phyloP scores from a whole-genome alignment of 2,329 filamentous ascomycete genomes.

The Fusarium dlaminii region DNA sequence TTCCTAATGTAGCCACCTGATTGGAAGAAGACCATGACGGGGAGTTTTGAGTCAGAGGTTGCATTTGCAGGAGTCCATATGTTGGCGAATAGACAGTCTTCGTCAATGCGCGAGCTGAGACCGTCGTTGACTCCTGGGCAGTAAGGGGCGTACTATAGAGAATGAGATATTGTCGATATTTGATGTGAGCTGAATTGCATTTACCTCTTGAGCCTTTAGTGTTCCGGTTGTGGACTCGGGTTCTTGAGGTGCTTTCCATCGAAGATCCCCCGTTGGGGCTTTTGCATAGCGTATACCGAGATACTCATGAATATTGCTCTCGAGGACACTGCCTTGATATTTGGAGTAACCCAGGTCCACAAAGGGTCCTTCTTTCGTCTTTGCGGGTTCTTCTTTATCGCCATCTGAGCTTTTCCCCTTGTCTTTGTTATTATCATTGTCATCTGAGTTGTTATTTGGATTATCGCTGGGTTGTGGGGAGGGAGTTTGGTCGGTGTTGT shows the following conservation, averaged over 20 bases:
- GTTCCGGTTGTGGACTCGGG: conserved; percentile 48
- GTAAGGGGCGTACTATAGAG: conserved; percentile 54
- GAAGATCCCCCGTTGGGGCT: conserved; percentile 59
- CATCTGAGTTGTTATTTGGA: not conserved
- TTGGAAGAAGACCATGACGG: conserved; percentile 54
- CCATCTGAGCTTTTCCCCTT: not conserved
- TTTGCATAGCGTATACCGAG: conserved; percentile 62
- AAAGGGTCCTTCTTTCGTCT: conserved; percentile 10
- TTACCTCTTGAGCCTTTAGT: conserved; percentile 51
- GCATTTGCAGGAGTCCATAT: conserved; percentile 56
- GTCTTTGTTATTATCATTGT: not conserved
- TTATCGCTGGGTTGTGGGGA: not conserved
- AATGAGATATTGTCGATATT: not conserved
- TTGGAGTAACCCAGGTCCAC: conserved; percentile 57
- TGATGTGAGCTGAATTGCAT: not conserved
- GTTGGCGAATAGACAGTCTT: conserved; percentile 61
- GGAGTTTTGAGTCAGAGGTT: conserved; percentile 44
- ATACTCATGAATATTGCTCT: conserved; percentile 55
- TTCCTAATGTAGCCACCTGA: conserved; percentile 60
- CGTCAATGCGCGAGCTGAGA: conserved; percentile 34
- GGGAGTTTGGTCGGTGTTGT: not conserved
- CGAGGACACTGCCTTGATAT: conserved; percentile 53
- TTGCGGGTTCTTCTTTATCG: not conserved
- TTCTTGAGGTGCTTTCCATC: conserved; percentile 60
- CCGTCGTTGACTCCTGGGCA: conserved; percentile 52